These are phyloP conservation scores for Clarireedia hainanense DNA, from an alignment of 2,329 filamentous ascomycete genomes.

Conservation along the genomic window DNA sequence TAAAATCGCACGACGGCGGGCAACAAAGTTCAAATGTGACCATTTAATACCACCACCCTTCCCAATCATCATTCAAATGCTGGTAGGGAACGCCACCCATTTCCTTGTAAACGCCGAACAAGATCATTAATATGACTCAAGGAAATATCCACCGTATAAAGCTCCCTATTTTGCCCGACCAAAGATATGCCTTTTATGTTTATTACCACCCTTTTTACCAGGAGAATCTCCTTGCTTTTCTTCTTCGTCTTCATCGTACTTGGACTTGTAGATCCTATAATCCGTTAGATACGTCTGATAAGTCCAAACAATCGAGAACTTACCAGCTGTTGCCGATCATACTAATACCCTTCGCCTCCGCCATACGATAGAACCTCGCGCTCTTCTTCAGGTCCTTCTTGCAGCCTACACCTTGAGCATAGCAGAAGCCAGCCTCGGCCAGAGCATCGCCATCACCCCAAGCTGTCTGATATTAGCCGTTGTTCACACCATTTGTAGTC, in stretches of 20 bases:
- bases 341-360: slow-evolving; percentile 87
- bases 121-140: background rate
- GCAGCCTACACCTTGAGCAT: slow-evolving; percentile 84
- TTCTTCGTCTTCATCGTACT: slow-evolving; percentile 65
- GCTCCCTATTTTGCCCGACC: slow-evolving; percentile 28
- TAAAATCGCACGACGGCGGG: background rate
- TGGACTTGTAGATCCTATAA: slow-evolving; percentile 87
- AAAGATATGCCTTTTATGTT: slow-evolving; percentile 71
- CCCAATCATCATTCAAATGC: background rate
- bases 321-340: slow-evolving; percentile 99
- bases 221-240: slow-evolving; percentile 20
- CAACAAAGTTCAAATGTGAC: background rate
- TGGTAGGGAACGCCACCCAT: background rate
- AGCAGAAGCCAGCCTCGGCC: slow-evolving; percentile 92
- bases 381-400: slow-evolving; percentile 96
- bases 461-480: slow-evolving; percentile 34
- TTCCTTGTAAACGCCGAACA: background rate
- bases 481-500: background rate
- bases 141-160: background rate
- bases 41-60: background rate
- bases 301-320: slow-evolving; percentile 32
- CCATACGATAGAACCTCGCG: slow-evolving; percentile 81
- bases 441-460: slow-evolving; percentile 96
- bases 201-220: slow-evolving; percentile 40
- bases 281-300: background rate